Evolutionary conservation across 192 early-diverging fungal species (phyloP).

Genomic region (Spizellomyces sp.): DNA sequence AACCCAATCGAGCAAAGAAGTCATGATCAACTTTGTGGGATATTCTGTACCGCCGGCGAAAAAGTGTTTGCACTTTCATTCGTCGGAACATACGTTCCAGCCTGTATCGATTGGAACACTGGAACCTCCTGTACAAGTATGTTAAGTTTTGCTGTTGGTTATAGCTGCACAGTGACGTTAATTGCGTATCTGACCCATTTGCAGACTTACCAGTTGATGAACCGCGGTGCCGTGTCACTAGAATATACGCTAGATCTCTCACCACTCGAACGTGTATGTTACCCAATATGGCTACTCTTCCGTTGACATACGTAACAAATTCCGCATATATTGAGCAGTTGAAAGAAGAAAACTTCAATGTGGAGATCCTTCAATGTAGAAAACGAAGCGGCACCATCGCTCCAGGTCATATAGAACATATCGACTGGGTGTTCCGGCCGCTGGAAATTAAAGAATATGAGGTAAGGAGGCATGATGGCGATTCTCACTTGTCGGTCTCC

Average conservation of each 20-base stretch:
- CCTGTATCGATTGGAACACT: conserved; percentile 44
- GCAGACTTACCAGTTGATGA: conserved; percentile 43
- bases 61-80: conserved; percentile 52
- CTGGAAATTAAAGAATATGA: conserved; percentile 52
- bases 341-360: conserved; percentile 40
- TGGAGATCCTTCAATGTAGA: conserved; percentile 46
- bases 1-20: conserved; percentile 45
- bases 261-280: conserved; percentile 29
- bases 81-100: conserved; percentile 34
- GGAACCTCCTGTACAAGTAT: conserved; percentile 49
- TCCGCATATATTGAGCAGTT: conserved; percentile 19
- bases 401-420: conserved; percentile 40
- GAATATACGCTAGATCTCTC: conserved; percentile 46
- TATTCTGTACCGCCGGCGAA: conserved; percentile 44
- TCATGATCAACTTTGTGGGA: conserved; percentile 49
- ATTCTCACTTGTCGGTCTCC: not conserved
- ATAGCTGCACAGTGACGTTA: not conserved
- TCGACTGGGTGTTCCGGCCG: conserved; percentile 57
- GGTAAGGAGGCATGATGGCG: conserved; percentile 6
- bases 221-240: conserved; percentile 41
- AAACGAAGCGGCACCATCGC: conserved; percentile 38
- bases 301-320: not conserved
- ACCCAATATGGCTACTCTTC: not conserved
- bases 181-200: conserved; percentile 11
- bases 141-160: conserved; percentile 3